Evolutionary conservation across 2,329 filamentous ascomycete species (phyloP).

Genomic region (Sclerotinia borealis): DNA sequence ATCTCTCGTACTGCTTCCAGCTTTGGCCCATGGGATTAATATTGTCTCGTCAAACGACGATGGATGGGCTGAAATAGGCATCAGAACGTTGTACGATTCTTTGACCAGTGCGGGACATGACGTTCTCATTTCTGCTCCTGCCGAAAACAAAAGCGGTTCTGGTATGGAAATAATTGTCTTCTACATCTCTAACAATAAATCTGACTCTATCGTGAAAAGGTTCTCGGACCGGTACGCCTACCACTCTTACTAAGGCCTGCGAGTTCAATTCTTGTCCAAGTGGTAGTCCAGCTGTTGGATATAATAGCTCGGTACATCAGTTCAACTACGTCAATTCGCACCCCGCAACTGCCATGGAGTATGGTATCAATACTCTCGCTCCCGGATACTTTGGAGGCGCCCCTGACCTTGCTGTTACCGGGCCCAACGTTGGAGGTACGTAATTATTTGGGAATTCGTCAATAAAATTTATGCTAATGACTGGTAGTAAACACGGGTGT

Average conservation of each 20-base stretch:
- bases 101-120: neutral
- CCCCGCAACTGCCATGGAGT: neutral
- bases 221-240: neutral
- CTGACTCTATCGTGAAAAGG: neutral
- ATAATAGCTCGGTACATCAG: neutral
- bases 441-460: neutral
- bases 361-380: neutral
- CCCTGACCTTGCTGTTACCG: conserved; percentile 2
- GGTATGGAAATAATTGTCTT: neutral
- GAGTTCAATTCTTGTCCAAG: conserved; percentile 4
- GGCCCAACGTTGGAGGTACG: conserved; percentile 5
- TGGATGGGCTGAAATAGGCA: neutral
- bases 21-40: neutral
- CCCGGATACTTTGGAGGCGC: neutral
- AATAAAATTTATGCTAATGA: neutral
- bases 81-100: neutral
- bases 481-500: neutral
- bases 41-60: neutral
- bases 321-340: conserved; percentile 7
- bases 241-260: neutral
- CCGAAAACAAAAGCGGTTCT: neutral
- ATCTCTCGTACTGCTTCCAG: neutral
- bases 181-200: neutral
- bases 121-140: conserved; percentile 4
- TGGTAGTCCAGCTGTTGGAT: conserved; percentile 1